Conservation (phyloP, 176 grass and related monocot genomes). For the Eremochloa ophiuroides region DNA sequence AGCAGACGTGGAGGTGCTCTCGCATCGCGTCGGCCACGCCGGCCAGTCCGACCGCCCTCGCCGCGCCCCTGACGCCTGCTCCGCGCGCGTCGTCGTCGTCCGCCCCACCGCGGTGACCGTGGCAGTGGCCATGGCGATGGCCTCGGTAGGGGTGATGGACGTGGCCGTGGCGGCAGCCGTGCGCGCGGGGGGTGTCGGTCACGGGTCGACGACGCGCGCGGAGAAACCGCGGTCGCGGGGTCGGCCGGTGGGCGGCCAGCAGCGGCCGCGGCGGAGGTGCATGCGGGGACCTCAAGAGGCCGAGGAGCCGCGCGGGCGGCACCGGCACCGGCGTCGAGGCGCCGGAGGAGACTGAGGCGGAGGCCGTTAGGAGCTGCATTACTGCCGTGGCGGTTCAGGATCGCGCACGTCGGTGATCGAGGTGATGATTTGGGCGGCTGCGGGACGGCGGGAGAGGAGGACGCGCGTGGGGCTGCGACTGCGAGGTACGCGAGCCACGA, state of each 20-base stretch:
- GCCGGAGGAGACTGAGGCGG: neutral
- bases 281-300: conserved; percentile 16
- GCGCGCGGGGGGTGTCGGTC: conserved; percentile 22
- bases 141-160: neutral
- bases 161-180: conserved; percentile 25
- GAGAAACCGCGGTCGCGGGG: neutral
- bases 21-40: conserved; percentile 66
- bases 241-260: neutral
- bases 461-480: no score
- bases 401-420: no score
- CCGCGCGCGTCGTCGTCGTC: neutral
- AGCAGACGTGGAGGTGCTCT: conserved; percentile 82
- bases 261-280: conserved; percentile 17
- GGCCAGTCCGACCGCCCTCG: conserved; percentile 67
- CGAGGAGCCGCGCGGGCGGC: conserved; percentile 3
- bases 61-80: conserved; percentile 21
- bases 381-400: neutral
- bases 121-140: neutral
- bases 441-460: no score
- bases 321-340: neutral
- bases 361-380: conserved; percentile 34
- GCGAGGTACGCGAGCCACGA: no score
- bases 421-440: no score
- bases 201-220: conserved; percentile 9
- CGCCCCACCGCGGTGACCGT: neutral